Evolutionary conservation across 495 filamentous ascomycete species (phyloP), one percentile per base, ranked within the genome.

Genomic region (Penicillium pancosmium): DNA sequence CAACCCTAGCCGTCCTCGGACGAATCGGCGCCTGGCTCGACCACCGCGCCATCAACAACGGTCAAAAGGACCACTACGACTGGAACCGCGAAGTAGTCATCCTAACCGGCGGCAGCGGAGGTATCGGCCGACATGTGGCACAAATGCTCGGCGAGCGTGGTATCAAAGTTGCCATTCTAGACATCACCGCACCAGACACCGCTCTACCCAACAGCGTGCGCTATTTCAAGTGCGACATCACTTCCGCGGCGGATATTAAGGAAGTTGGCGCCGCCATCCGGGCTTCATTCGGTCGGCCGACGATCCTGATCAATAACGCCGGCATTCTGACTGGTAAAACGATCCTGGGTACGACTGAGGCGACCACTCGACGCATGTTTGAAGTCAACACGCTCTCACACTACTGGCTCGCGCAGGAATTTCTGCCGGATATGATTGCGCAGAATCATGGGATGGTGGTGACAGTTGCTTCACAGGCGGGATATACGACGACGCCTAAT

Each of bases 281-380:
- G 50, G 66, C 68, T 18, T 69, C 78, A 5, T 72, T 88, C 56
- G 89, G 89, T 59, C 59, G 79, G 6, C 89, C 89, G 0, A 91
- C 86, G 2, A 74, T 91, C 57, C 74, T 92, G 0, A 86, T 92
- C 74, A 90, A 90, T 78, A 92, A 91, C 67, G 89, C 89, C 2
- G 89, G 88, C 52, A 77, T 89, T 31, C 81, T 79, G 19, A 79
- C 78, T n/a, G 85, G 83, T 36, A 79, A 82, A 23, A 80, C 81
- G 19, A 80, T 92, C 55, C 81, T 91, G 25, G 73, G 78, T 54
- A 69, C 79, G 33, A 80, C 78, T 4, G 82, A 86, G 52, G 67
- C 64, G 5, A 81, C 86, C 54, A 79, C 88, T 52, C 74, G 78
- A 4, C 84, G 85, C 60, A 86, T 84, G 62, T 91, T 91, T 68